phyloP scores from a whole-genome alignment of 306 rosid genomes.

The Trifolium fragiferum region DNA sequence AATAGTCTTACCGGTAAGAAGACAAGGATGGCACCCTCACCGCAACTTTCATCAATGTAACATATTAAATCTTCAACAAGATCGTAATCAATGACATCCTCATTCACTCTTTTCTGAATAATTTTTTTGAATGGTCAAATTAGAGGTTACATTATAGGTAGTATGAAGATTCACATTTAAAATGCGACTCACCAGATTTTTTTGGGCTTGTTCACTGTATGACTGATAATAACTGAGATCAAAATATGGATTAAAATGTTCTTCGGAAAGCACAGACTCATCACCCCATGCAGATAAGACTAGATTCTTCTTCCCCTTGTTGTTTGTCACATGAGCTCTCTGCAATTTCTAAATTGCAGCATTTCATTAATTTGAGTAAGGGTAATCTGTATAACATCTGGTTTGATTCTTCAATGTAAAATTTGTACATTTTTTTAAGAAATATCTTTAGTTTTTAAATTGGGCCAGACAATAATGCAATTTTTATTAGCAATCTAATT shows the following conservation, averaged over 20 bases:
- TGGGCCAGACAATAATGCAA: background rate
- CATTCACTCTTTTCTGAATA: slow-evolving; percentile 78
- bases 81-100: slow-evolving; percentile 93
- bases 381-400: background rate
- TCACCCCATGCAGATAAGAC: slow-evolving; percentile 93
- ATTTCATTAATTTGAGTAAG: slow-evolving; percentile 33
- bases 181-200: slow-evolving; percentile 68
- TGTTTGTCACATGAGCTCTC: slow-evolving; percentile 67
- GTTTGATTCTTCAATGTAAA: background rate
- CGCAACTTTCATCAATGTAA: slow-evolving; percentile 74
- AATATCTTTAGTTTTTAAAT: slow-evolving; percentile 16
- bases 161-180: slow-evolving; percentile 33
- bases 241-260: slow-evolving; percentile 67
- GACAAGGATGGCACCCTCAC: slow-evolving; percentile 87
- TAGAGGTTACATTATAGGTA: slow-evolving; percentile 20
- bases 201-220: slow-evolving; percentile 76
- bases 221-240: slow-evolving; percentile 61
- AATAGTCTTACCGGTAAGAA: slow-evolving; percentile 83
- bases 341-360: slow-evolving; percentile 53
- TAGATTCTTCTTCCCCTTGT: slow-evolving; percentile 92
- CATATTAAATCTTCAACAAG: slow-evolving; percentile 90
- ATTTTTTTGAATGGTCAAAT: slow-evolving; percentile 32
- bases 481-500: background rate
- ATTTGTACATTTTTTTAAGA: background rate
- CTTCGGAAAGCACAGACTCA: slow-evolving; percentile 82